These are phyloP conservation scores for Suhomyces maxii DNA, from an alignment of 1,139 yeast genomes.

Conservation along the genomic window DNA sequence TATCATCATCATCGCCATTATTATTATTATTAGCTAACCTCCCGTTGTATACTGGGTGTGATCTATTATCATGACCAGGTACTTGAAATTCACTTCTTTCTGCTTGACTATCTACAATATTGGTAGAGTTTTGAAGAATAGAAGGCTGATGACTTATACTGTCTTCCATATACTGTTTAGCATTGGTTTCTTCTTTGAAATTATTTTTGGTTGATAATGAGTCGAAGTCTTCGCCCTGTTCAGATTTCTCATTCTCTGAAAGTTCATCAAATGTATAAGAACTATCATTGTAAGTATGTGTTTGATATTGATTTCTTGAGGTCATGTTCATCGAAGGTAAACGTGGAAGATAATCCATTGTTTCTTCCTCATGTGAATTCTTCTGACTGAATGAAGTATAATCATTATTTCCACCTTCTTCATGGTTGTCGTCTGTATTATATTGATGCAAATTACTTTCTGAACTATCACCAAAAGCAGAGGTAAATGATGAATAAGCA, in stretches of 20 bases:
- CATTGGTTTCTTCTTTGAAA: neutral
- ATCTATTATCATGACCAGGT: neutral
- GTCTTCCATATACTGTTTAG: slow-evolving; percentile 2
- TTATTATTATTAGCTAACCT: neutral
- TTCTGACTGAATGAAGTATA: slow-evolving; percentile 26
- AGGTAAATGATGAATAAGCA: slow-evolving; percentile 39
- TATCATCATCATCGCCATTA: slow-evolving; percentile 4
- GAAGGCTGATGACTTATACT: slow-evolving; percentile 14
- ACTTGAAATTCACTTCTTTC: neutral
- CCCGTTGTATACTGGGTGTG: neutral
- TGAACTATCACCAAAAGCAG: slow-evolving; percentile 31
- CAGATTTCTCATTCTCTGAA: slow-evolving; percentile 13
- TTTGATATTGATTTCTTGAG: neutral
- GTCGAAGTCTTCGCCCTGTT: slow-evolving; percentile 7
- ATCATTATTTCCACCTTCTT: slow-evolving; percentile 19
- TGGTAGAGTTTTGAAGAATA: slow-evolving; percentile 14
- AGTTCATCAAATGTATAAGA: slow-evolving; percentile 34
- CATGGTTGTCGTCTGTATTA: slow-evolving; percentile 9
- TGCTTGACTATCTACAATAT: slow-evolving; percentile 8
- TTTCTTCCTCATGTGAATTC: slow-evolving; percentile 1
- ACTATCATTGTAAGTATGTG: slow-evolving; percentile 19
- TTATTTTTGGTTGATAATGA: slow-evolving; percentile 8
- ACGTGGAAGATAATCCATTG: slow-evolving; percentile 8
- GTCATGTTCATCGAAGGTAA: slow-evolving; percentile 5
- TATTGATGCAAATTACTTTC: slow-evolving; percentile 18